Conservation (phyloP, 345 rosid species). For the Eucalyptus sp. region DNA sequence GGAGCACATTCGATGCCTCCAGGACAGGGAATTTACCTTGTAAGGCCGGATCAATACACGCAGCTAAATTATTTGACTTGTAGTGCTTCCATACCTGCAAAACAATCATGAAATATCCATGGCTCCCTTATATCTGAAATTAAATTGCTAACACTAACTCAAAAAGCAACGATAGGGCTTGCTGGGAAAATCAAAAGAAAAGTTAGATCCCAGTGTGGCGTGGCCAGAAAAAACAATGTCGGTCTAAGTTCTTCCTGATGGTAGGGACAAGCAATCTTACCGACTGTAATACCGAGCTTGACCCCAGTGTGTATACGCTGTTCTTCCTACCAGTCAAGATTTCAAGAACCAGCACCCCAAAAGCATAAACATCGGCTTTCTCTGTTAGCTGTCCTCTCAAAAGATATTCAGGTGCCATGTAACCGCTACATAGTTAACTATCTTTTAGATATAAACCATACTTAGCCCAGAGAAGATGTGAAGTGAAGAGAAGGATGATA, state of each 20-base stretch:
- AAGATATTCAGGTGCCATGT: conserved; percentile 82
- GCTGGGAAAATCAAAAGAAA: too few relatives aligned
- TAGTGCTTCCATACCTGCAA: conserved; percentile 61
- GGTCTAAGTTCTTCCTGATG: too few relatives aligned
- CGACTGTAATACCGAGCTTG: conserved; percentile 34
- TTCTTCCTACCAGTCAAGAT: conserved; percentile 49
- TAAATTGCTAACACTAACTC: not conserved
- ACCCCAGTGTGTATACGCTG: conserved; percentile 37
- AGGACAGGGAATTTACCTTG: conserved; percentile 7
- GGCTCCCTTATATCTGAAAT: not conserved
- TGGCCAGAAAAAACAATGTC: too few relatives aligned
- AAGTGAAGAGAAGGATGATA: not conserved
- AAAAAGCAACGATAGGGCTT: not conserved
- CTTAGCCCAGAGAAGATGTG: not conserved
- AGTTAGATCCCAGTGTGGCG: not conserved
- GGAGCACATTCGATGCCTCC: conserved; percentile 41
- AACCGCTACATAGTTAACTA: conserved; percentile 28
- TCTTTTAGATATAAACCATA: not conserved
- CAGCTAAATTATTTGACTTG: conserved; percentile 14
- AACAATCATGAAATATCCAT: not conserved
- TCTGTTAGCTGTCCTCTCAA: conserved; percentile 57
- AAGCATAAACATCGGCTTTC: conserved; percentile 72
- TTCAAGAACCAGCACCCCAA: conserved; percentile 66
- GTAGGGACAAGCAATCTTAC: conserved; percentile 10
- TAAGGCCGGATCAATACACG: conserved; percentile 28